Percentiles rank a stretch among this genome's conserved stretches.
phyloP scores from a whole-genome alignment of 768 basidiomycete genomes.

The Mycena venus region DNA sequence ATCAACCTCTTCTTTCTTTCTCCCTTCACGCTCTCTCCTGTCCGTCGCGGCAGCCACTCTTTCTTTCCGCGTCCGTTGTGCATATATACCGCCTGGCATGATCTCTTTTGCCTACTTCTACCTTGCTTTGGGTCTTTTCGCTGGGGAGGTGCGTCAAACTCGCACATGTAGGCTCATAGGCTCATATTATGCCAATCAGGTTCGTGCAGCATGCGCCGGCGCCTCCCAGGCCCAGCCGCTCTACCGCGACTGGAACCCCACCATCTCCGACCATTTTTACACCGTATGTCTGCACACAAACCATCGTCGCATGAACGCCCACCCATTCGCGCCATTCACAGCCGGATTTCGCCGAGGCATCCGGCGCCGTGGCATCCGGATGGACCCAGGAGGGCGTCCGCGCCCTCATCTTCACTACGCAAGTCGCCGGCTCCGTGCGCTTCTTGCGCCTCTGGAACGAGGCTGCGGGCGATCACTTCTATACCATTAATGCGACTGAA shows the following conservation, averaged over 20 bases:
- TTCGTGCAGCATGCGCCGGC: constrained; percentile 1
- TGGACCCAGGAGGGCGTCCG: constrained; percentile 6
- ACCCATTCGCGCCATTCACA: too few species aligned
- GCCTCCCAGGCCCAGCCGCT: constrained; percentile 1
- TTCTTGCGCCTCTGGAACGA: constrained; percentile 17
- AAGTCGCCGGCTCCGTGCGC: constrained; percentile 12
- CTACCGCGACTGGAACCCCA: constrained; percentile 7
- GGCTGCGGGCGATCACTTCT: constrained; percentile 7
- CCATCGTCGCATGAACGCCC: background rate
- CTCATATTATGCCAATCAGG: background rate
- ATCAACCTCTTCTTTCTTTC: too few species aligned
- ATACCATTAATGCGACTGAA: constrained; percentile 12
- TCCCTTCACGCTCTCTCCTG: too few species aligned
- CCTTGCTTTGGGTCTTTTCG: background rate
- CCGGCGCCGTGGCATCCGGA: background rate
- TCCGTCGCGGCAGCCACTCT: too few species aligned
- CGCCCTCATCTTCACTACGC: background rate
- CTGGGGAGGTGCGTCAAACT: background rate
- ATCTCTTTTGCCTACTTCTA: background rate
- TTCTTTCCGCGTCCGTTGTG: too few species aligned
- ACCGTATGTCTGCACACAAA: background rate
- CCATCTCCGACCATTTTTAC: constrained; percentile 16
- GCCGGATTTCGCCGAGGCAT: background rate
- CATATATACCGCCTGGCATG: too few species aligned
- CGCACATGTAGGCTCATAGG: background rate